phyloP scores from a whole-genome alignment of 2,329 filamentous ascomycete genomes.

The Phialemonium atrogriseum region DNA sequence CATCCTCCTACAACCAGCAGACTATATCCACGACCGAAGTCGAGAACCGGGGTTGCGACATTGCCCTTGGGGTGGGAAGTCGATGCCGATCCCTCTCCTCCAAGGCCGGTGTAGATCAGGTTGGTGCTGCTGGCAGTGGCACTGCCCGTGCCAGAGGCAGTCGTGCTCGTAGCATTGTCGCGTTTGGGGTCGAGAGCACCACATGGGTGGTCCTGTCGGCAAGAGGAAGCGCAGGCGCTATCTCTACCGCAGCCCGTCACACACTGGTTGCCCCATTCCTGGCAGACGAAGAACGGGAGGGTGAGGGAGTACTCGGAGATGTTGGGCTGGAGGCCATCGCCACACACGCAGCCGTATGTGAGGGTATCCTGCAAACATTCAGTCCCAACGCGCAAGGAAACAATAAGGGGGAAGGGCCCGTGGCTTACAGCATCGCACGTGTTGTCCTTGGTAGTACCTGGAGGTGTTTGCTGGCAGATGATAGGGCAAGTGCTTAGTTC shows the following conservation, averaged over 20 bases:
- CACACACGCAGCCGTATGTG: constrained; percentile 66
- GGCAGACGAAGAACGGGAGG: constrained; percentile 70
- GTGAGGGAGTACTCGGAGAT: constrained; percentile 70
- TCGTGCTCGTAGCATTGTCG: constrained; percentile 45
- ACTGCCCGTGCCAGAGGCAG: constrained; percentile 31
- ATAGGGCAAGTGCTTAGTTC: constrained; percentile 59
- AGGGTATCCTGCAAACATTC: constrained; percentile 39
- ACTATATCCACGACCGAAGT: constrained; percentile 21
- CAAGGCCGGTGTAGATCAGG: constrained; percentile 27
- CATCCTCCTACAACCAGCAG: constrained; percentile 14
- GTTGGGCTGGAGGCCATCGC: constrained; percentile 58
- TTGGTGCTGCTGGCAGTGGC: constrained; percentile 23
- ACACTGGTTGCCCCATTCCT: constrained; percentile 62
- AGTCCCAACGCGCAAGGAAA: not conserved
- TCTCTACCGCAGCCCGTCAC: constrained; percentile 48
- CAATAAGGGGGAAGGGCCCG: not conserved
- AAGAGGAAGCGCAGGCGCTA: constrained; percentile 50
- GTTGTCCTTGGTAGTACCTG: constrained; percentile 49
- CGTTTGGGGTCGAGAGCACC: constrained; percentile 58
- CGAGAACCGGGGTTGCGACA: constrained; percentile 13
- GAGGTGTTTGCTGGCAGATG: constrained; percentile 57
- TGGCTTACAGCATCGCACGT: constrained; percentile 55
- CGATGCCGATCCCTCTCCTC: constrained; percentile 6
- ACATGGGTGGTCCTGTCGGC: constrained; percentile 61
- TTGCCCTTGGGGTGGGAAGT: constrained; percentile 2